Base-by-base conservation (phyloP, 1,284 basidiomycete genomes). In the Ustilago curta region DNA sequence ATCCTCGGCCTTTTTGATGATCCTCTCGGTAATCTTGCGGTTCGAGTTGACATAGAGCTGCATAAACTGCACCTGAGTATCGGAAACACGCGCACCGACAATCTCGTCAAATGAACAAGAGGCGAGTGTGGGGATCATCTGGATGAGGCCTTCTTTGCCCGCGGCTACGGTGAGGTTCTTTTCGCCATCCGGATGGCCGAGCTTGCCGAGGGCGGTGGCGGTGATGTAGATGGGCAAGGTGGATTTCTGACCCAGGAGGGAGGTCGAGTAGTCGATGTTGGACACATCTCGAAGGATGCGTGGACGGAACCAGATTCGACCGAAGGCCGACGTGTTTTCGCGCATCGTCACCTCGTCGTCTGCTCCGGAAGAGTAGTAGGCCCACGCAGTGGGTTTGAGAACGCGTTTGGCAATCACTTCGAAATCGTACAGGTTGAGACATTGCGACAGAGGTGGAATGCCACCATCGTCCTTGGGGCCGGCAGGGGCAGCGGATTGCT, bases 281-380 rank as follows among this genome's bases (percentile, higher is more conserved):
- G 90, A 89, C 11, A 97, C 94, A 80, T 97, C 90, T 25, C 93
- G 89, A 9, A 97, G 87, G 44, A 97, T 88, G 16, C 94, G 90
- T 12, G 95, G 95, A 18, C 95, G 89, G 88, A 97, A 97, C 94
- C 95, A 97, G 77, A 97, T 89, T 59, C 93, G 92, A 89, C 91
- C 93, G 83, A 92, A 97, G 0, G 93, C 93, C 51, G 90, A 88
- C 63, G 92, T 91, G 83, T 97, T 97, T 85, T 97, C 94, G 25
- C 94, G 88, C 85, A 86, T 83, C 8, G 86, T 86, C 59, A 86
- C 83, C 47, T 80, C 85, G 89, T 89, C 37, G 91, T 95, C 83
- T 2, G 83, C 81, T 23, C 82, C 83, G 8, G 80, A 82, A 11
- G 82, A 84, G 70, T 84, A 84, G 80, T 84, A 84, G 0, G 83